Conservation (phyloP, 257 asterid genomes). For the Solanum etuberosum region DNA sequence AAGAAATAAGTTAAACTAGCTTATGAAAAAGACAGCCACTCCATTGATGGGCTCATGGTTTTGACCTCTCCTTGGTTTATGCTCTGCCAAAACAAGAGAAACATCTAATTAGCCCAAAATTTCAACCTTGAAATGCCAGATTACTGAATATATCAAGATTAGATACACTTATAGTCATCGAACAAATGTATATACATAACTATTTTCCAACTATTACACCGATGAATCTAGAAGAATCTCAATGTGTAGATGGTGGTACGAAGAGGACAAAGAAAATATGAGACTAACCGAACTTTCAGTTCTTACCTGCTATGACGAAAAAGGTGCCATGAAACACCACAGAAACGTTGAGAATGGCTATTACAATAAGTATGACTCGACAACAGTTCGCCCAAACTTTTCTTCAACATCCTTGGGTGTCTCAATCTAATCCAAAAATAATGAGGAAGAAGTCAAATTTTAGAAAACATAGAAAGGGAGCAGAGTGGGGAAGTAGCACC, state of each 20-base stretch:
- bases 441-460: constrained; percentile 3
- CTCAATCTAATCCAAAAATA: constrained; percentile 42
- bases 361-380: constrained; percentile 64
- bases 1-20: background rate
- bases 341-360: background rate
- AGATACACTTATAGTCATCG: background rate
- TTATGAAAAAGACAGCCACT: background rate
- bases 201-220: background rate
- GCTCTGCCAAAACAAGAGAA: background rate
- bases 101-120: background rate
- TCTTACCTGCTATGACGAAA: background rate
- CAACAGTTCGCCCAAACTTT: constrained; percentile 86
- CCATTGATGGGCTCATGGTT: background rate
- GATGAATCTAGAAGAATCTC: background rate
- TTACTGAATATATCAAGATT: background rate
- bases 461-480: background rate
- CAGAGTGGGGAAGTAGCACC: background rate
- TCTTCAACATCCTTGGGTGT: constrained; percentile 86
- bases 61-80: background rate
- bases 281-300: background rate
- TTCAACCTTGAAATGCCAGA: background rate
- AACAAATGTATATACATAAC: background rate
- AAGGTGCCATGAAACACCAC: background rate
- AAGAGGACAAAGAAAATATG: background rate
- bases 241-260: background rate